A percentile compares a stretch with the other conserved stretches of the same genome.
Conservation (phyloP, 169 alveolate species). For the Plasmodium reichenowi region DNA sequence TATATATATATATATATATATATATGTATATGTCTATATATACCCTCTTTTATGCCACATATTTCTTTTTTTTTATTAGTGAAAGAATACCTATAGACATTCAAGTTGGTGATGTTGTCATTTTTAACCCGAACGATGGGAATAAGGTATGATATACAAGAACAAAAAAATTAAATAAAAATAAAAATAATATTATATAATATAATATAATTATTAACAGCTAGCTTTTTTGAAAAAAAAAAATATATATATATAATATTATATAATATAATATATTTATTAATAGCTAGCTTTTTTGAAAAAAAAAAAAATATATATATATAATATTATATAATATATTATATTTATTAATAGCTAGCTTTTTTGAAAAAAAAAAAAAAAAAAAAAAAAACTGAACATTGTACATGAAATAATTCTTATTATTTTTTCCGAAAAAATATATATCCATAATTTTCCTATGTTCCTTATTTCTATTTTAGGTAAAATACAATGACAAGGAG, state of each 20-base stretch:
- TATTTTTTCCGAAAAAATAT: too few species aligned
- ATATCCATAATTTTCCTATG: too few species aligned
- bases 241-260: background rate
- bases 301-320: background rate
- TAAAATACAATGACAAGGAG: conserved; percentile 69
- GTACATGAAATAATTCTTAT: too few species aligned
- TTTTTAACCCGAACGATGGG: conserved; percentile 76
- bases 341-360: background rate
- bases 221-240: background rate
- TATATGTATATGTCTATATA: background rate
- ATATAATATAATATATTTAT: background rate
- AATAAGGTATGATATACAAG: conserved; percentile 29
- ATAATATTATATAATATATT: background rate
- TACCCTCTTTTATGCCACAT: background rate
- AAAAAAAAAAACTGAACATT: background rate
- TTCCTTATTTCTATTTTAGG: background rate
- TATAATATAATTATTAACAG: background rate
- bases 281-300: background rate
- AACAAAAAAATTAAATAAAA: background rate
- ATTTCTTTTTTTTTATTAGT: conserved; percentile 15
- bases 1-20: too few species aligned
- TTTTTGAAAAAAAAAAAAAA: conserved; percentile 4
- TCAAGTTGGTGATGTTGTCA: conserved; percentile 61
- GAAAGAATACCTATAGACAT: conserved; percentile 72
- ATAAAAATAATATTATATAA: background rate